phyloP scores from a whole-genome alignment of 768 basidiomycete species.

The Tephrocybe sp. region DNA sequence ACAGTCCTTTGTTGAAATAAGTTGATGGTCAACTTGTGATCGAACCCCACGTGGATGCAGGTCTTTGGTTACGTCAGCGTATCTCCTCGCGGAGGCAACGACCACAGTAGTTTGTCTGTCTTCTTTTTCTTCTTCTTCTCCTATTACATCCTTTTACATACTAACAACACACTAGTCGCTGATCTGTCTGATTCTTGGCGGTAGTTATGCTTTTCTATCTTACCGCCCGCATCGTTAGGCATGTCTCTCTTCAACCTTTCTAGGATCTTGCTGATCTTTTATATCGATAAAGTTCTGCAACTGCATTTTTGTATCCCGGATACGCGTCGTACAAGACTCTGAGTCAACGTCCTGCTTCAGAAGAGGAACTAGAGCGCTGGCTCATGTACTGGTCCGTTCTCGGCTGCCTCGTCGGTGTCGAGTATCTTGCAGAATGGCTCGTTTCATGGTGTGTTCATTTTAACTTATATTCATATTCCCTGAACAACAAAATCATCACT shows the following conservation, averaged over 20 bases:
- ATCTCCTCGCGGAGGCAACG: background rate
- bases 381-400: conserved; percentile 97
- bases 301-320: conserved; percentile 87
- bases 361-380: conserved; percentile 89
- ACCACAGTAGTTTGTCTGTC: background rate
- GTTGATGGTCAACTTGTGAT: no score
- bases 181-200: background rate
- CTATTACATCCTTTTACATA: background rate
- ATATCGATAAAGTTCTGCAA: conserved; percentile 49
- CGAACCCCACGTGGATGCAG: no score
- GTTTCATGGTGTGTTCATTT: conserved; percentile 70
- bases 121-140: background rate
- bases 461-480: background rate
- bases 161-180: background rate
- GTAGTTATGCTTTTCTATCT: conserved; percentile 47
- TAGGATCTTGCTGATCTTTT: conserved; percentile 2
- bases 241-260: conserved; percentile 12
- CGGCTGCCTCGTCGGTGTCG: conserved; percentile 77
- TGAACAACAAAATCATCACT: background rate
- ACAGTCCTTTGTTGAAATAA: no score
- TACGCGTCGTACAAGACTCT: conserved; percentile 98
- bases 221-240: conserved; percentile 51
- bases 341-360: conserved; percentile 81
- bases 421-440: conserved; percentile 85
- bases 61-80: background rate